Conservation (phyloP, 2,329 filamentous ascomycete species). For the Ascochyta clinopodiicola region DNA sequence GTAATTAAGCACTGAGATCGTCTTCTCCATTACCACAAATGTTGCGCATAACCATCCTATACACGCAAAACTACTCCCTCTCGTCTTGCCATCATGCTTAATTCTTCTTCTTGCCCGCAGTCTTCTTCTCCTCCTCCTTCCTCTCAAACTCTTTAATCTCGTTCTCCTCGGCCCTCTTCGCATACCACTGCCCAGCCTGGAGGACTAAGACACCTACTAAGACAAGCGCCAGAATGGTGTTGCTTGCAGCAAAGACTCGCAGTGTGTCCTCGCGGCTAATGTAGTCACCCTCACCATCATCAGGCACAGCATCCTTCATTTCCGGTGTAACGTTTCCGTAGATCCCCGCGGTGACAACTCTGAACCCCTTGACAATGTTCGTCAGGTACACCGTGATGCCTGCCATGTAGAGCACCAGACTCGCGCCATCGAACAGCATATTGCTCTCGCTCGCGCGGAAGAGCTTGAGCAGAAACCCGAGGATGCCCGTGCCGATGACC, state of each 20-base stretch:
- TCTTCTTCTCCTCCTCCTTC: constrained; percentile 45
- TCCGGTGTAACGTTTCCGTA: constrained; percentile 60
- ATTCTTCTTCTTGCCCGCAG: constrained; percentile 45
- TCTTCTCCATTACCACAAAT: not conserved
- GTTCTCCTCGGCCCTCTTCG: constrained; percentile 87
- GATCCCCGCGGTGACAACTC: constrained; percentile 76
- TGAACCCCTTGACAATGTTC: constrained; percentile 94
- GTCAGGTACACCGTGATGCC: constrained; percentile 92
- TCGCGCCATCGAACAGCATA: constrained; percentile 87
- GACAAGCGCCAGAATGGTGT: constrained; percentile 93
- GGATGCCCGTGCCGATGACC: constrained; percentile 83
- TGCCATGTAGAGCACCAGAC: constrained; percentile 76
- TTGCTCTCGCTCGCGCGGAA: constrained; percentile 94
- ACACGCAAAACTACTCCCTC: not conserved
- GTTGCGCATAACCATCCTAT: not conserved
- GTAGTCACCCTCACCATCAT: constrained; percentile 62
- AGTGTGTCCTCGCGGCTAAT: constrained; percentile 87
- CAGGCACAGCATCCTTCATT: constrained; percentile 36
- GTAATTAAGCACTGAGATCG: not conserved
- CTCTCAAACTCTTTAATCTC: constrained; percentile 72
- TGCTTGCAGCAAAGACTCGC: constrained; percentile 89
- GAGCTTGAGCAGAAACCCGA: constrained; percentile 91
- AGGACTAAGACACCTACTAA: constrained; percentile 89
- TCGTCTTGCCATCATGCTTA: constrained; percentile 11
- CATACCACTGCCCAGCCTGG: constrained; percentile 98